Percentiles rank a stretch among this genome's conserved stretches.
Conservation (phyloP, 2,329 filamentous ascomycete species). For the Colletotrichum gigasporum region DNA sequence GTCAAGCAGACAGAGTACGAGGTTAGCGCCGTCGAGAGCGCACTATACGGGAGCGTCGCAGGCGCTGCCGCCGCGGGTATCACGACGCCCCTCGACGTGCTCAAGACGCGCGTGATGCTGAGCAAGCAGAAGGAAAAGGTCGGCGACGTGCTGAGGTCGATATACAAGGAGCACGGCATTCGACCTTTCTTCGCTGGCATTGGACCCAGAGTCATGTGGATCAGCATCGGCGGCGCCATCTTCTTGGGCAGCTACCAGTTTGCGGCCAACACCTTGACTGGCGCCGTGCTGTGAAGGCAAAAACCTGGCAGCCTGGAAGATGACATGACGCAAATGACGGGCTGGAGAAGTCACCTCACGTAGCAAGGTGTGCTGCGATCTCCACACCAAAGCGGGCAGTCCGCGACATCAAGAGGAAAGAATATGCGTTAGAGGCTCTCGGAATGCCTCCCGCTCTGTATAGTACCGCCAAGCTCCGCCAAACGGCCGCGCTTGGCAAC, state of each 20-base stretch:
- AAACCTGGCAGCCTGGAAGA: no score
- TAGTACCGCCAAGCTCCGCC: conserved; percentile 6
- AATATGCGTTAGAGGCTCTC: conserved; percentile 15
- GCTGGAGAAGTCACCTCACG: not conserved
- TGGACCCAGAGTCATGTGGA: conserved; percentile 91
- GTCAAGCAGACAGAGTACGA: conserved; percentile 40
- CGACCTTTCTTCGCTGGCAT: conserved; percentile 79
- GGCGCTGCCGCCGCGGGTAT: conserved; percentile 87
- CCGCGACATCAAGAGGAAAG: not conserved
- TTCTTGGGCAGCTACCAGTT: conserved; percentile 95
- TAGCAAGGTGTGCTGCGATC: no score
- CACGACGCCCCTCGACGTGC: conserved; percentile 93
- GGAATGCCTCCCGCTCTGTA: conserved; percentile 19
- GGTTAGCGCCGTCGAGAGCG: conserved; percentile 81
- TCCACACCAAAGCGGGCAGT: no score
- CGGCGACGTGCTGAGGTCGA: conserved; percentile 67
- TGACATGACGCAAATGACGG: no score
- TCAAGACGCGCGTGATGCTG: conserved; percentile 98
- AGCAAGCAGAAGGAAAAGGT: conserved; percentile 73
- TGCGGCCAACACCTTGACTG: conserved; percentile 78
- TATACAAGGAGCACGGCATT: conserved; percentile 71
- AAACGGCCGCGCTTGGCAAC: conserved; percentile 14
- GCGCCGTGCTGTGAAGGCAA: conserved; percentile 33
- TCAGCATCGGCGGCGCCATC: conserved; percentile 91
- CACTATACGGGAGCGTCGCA: conserved; percentile 82